phyloP scores from a whole-genome alignment of 192 early-diverging fungal genomes.

The Coemansia sp. region DNA sequence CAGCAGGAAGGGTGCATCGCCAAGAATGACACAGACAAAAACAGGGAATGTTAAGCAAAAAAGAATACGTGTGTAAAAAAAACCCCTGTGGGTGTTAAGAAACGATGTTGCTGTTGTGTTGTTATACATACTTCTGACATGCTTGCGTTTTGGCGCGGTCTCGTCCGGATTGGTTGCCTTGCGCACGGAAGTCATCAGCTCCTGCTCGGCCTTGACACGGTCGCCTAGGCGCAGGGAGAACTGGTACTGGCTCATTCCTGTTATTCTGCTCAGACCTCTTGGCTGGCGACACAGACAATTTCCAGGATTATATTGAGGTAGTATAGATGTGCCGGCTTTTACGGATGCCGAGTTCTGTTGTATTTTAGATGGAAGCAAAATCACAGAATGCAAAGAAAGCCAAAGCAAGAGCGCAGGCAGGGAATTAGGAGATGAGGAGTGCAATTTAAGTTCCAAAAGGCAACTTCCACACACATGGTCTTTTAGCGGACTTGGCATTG shows the following conservation, averaged over 20 bases:
- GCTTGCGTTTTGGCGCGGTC: slow-evolving; percentile 96
- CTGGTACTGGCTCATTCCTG: slow-evolving; percentile 37
- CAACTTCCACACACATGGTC: not conserved
- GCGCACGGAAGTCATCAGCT: slow-evolving; percentile 82
- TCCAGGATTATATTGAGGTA: not conserved
- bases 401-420: too few species aligned
- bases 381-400: not conserved
- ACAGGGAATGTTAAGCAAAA: slow-evolving; percentile 7
- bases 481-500: not conserved
- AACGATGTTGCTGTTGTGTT: slow-evolving; percentile 8
- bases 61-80: not conserved
- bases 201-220: slow-evolving; percentile 77
- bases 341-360: not conserved
- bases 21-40: slow-evolving; percentile 1
- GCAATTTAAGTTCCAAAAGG: not conserved
- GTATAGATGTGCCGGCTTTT: not conserved
- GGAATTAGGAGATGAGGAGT: not conserved
- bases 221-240: slow-evolving; percentile 61
- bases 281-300: not conserved
- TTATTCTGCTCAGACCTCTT: not conserved
- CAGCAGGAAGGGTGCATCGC: slow-evolving; percentile 17
- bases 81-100: not conserved
- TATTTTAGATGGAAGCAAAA: not conserved
- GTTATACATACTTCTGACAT: slow-evolving; percentile 61
- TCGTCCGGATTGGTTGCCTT: slow-evolving; percentile 90